Conservation (phyloP, 2,329 filamentous ascomycete species). For the Phyllosticta citribraziliensis region DNA sequence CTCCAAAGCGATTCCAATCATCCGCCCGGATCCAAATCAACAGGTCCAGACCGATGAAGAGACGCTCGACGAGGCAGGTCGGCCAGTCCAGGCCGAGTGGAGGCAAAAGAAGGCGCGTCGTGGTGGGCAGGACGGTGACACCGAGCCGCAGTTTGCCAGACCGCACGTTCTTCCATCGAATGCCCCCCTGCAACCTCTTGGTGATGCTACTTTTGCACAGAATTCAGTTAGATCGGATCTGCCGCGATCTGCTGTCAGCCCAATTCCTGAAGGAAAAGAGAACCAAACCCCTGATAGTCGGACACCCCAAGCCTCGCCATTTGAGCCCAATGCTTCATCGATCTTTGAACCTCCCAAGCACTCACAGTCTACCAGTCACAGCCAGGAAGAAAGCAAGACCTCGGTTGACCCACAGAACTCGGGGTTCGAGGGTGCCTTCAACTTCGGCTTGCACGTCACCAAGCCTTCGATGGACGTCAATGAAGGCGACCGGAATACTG, state of each 20-base stretch:
- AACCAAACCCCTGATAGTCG: conserved; percentile 22
- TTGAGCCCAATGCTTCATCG: neutral
- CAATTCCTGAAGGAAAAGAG: conserved; percentile 26
- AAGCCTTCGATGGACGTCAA: conserved; percentile 24
- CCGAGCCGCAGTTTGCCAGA: conserved; percentile 63
- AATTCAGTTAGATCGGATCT: conserved; percentile 15
- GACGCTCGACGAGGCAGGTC: conserved; percentile 50
- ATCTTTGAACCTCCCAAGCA: neutral
- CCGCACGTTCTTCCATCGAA: conserved; percentile 27
- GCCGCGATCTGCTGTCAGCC: conserved; percentile 15
- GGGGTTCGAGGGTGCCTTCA: conserved; percentile 47
- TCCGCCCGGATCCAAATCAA: conserved; percentile 46
- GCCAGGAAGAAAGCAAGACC: conserved; percentile 28
- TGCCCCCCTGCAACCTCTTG: conserved; percentile 19
- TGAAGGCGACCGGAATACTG: neutral
- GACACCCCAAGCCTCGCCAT: neutral
- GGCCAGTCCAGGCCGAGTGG: conserved; percentile 52
- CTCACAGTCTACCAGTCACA: neutral
- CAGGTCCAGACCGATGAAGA: conserved; percentile 22
- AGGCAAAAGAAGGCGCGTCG: conserved; percentile 68
- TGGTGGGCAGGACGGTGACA: conserved; percentile 55
- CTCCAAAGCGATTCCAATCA: conserved; percentile 76
- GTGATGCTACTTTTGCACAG: conserved; percentile 20
- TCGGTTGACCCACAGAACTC: conserved; percentile 47
- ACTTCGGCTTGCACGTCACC: conserved; percentile 29